Conservation (phyloP, 805 yeast genomes). For the Yarrowia hollandica region DNA sequence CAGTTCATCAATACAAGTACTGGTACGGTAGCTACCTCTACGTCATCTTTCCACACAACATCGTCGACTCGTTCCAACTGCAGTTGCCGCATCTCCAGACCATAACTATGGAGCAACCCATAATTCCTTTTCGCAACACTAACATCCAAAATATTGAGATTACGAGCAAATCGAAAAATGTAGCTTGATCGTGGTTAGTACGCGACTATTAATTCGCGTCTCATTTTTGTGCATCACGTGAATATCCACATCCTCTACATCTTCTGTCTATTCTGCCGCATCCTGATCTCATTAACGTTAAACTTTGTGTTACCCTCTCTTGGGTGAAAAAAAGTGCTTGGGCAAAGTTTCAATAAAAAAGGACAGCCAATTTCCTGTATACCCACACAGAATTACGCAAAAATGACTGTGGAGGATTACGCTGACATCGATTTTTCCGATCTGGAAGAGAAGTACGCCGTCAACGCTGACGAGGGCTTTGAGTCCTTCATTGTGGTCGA, state of each 20-base stretch:
- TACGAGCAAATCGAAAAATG: too few relatives aligned
- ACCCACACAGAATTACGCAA: neutral
- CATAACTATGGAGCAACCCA: too few relatives aligned
- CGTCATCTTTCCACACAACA: too few relatives aligned
- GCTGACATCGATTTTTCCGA: constrained; percentile 71
- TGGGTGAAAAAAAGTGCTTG: constrained; percentile 26
- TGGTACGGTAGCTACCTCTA: too few relatives aligned
- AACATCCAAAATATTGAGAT: too few relatives aligned
- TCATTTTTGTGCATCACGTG: neutral
- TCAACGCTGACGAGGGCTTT: constrained; percentile 59
- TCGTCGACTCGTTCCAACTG: too few relatives aligned
- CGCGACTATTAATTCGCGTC: neutral
- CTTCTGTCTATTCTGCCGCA: neutral
- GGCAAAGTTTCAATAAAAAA: neutral
- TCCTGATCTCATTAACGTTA: neutral
- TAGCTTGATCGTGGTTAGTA: too few relatives aligned
- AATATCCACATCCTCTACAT: too few relatives aligned
- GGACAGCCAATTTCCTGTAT: neutral
- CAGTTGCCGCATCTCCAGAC: too few relatives aligned
- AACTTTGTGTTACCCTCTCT: constrained; percentile 10
- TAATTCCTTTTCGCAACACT: too few relatives aligned
- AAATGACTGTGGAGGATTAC: constrained; percentile 23
- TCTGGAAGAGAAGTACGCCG: constrained; percentile 71
- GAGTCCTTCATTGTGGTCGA: constrained; percentile 84
- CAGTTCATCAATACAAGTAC: too few relatives aligned